phyloP scores from a whole-genome alignment of 164 flowering plant genomes.

The Nelumbo lutea region DNA sequence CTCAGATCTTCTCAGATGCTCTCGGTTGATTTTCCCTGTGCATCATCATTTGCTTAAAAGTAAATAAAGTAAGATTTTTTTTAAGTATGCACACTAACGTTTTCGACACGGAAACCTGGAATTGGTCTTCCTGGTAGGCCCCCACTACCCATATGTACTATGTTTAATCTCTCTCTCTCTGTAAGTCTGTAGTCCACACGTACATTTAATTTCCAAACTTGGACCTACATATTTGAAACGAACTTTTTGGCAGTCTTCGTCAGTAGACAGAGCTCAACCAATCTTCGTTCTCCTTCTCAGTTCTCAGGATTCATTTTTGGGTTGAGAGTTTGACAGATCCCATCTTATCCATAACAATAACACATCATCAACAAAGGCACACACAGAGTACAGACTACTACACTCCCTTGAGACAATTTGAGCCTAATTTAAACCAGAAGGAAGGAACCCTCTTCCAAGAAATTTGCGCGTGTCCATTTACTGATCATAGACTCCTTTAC shows the following conservation, averaged over 20 bases:
- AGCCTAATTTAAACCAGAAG: too few species aligned
- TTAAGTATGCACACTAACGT: background rate
- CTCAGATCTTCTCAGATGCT: background rate
- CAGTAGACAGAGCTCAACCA: background rate
- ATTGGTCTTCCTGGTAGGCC: conserved; percentile 28
- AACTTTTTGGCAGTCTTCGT: background rate
- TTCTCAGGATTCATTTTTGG: background rate
- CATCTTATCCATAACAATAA: background rate
- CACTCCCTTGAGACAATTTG: too few species aligned
- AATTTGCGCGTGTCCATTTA: too few species aligned
- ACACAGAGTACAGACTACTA: too few species aligned
- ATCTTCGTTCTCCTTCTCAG: background rate
- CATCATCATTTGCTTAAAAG: background rate
- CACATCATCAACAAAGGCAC: too few species aligned
- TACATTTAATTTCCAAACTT: background rate
- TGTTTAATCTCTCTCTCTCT: background rate
- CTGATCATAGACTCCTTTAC: too few species aligned
- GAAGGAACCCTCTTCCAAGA: too few species aligned
- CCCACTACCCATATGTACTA: background rate
- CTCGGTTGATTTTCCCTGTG: too few species aligned
- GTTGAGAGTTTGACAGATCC: background rate
- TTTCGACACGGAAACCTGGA: conserved; percentile 16
- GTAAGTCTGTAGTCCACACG: too few species aligned
- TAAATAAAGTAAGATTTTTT: background rate
- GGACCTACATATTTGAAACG: conserved; percentile 4